These are phyloP conservation scores for Penicillium occitanis DNA, from an alignment of 2,329 filamentous ascomycete genomes.

Conservation along the genomic window DNA sequence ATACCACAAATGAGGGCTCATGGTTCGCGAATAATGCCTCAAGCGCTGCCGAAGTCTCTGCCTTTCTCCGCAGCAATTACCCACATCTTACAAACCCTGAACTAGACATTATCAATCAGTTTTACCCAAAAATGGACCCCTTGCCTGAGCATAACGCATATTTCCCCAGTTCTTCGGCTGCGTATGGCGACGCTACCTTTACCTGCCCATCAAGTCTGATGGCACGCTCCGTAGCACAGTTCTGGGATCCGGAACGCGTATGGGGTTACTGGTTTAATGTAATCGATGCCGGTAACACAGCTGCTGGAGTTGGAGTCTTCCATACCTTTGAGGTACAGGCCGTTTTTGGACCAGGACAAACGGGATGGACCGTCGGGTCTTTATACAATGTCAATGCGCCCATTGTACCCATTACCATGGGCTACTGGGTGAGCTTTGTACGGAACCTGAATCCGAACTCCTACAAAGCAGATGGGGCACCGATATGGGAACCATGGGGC, in stretches of 20 bases:
- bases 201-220: slow-evolving; percentile 49
- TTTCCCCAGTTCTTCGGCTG: slow-evolving; percentile 43
- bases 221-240: slow-evolving; percentile 49
- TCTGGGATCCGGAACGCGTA: slow-evolving; percentile 44
- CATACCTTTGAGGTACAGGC: slow-evolving; percentile 67
- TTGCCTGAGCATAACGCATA: slow-evolving; percentile 36
- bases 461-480: slow-evolving; percentile 46
- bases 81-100: slow-evolving; percentile 54
- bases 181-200: slow-evolving; percentile 52
- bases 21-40: slow-evolving; percentile 51
- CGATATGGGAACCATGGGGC: slow-evolving; percentile 52
- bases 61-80: slow-evolving; percentile 60
- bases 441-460: slow-evolving; percentile 64
- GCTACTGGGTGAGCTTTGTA: slow-evolving; percentile 75
- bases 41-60: slow-evolving; percentile 52
- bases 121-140: slow-evolving; percentile 51
- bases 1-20: slow-evolving; percentile 66
- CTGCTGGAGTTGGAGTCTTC: slow-evolving; percentile 60
- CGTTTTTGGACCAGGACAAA: slow-evolving; percentile 64
- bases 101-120: slow-evolving; percentile 58
- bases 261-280: slow-evolving; percentile 73
- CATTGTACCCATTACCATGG: slow-evolving; percentile 62
- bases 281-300: slow-evolving; percentile 53
- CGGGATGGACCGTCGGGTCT: slow-evolving; percentile 36
- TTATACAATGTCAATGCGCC: slow-evolving; percentile 52